Evolutionary conservation across 139 green algal species (phyloP).

Genomic region (Axilococcus clingmanii): DNA sequence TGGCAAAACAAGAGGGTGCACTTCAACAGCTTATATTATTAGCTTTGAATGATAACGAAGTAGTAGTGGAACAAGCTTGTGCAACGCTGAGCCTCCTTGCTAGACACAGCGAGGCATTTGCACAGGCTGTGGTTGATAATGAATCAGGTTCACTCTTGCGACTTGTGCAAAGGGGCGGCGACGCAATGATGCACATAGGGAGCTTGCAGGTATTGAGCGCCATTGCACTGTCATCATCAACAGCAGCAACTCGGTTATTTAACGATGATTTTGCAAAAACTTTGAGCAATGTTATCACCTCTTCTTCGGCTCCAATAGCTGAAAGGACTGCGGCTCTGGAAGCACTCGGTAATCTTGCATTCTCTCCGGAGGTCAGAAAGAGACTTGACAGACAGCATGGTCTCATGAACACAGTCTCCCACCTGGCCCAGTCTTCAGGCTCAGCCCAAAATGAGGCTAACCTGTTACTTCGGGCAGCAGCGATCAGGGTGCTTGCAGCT

Average conservation of each 20-base stretch:
- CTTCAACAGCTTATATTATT: conserved; percentile 86
- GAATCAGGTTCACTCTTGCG: conserved; percentile 14
- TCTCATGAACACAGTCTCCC: not conserved
- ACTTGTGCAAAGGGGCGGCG: conserved; percentile 30
- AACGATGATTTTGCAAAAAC: not conserved
- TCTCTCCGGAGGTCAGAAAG: conserved; percentile 13
- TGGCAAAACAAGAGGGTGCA: conserved; percentile 67
- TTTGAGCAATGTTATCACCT: conserved; percentile 17
- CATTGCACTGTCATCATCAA: conserved; percentile 7
- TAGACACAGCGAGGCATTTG: conserved; percentile 6
- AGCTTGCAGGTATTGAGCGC: conserved; percentile 22
- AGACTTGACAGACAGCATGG: not conserved
- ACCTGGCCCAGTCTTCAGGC: not conserved
- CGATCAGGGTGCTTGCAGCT: conserved; percentile 59
- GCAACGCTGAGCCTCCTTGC: conserved; percentile 30
- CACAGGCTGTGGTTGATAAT: conserved; percentile 14
- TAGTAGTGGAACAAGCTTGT: conserved; percentile 63
- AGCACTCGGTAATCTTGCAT: conserved; percentile 52
- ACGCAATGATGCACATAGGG: conserved; percentile 25
- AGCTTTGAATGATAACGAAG: conserved; percentile 56
- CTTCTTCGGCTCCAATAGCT: not conserved
- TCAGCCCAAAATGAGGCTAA: not conserved
- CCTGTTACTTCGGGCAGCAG: conserved; percentile 8
- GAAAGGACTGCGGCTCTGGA: conserved; percentile 38
- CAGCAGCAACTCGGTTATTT: not conserved